A percentile compares a stretch with the other conserved stretches of the same genome.
Evolutionary conservation across 2,329 filamentous ascomycete genomes (phyloP).

Genomic region (Penicillium aurantiogriseum): DNA sequence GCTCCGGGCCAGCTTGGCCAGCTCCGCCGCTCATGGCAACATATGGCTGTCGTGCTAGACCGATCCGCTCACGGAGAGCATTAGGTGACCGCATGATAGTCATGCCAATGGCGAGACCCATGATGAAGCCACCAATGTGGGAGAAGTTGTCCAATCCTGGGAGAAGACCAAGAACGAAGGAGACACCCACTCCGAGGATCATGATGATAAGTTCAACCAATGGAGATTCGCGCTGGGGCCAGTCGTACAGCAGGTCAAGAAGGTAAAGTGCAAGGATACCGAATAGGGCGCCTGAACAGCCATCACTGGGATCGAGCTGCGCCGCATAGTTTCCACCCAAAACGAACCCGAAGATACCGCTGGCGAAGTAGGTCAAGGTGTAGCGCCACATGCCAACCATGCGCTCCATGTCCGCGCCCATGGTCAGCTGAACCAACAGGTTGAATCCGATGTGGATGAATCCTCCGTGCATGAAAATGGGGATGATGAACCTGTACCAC

Average conservation of each 20-base stretch:
- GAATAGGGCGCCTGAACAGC: constrained; percentile 86
- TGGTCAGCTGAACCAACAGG: constrained; percentile 81
- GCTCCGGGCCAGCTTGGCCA: constrained; percentile 26
- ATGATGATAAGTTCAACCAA: constrained; percentile 85
- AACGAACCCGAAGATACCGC: constrained; percentile 94
- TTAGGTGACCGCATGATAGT: constrained; percentile 87
- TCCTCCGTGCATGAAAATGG: constrained; percentile 93
- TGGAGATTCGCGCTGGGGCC: constrained; percentile 74
- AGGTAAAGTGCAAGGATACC: constrained; percentile 85
- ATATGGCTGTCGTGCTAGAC: constrained; percentile 67
- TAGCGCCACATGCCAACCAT: constrained; percentile 87
- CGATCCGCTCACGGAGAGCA: constrained; percentile 70
- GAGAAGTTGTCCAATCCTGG: constrained; percentile 96
- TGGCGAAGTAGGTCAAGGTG: constrained; percentile 81
- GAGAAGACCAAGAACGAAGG: constrained; percentile 86
- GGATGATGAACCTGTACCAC: constrained; percentile 94
- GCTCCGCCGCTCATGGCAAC: constrained; percentile 60
- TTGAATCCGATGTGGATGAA: constrained; percentile 96
- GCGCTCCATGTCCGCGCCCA: constrained; percentile 89
- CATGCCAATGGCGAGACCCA: constrained; percentile 83
- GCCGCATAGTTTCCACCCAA: constrained; percentile 91
- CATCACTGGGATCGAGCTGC: constrained; percentile 75
- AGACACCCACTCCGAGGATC: constrained; percentile 78
- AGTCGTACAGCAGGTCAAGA: constrained; percentile 89
- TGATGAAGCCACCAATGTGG: constrained; percentile 92